Percentiles rank a stretch among this genome's conserved stretches.
Conservation (phyloP, 1,284 basidiomycete genomes). For the Vanrija humicola region DNA sequence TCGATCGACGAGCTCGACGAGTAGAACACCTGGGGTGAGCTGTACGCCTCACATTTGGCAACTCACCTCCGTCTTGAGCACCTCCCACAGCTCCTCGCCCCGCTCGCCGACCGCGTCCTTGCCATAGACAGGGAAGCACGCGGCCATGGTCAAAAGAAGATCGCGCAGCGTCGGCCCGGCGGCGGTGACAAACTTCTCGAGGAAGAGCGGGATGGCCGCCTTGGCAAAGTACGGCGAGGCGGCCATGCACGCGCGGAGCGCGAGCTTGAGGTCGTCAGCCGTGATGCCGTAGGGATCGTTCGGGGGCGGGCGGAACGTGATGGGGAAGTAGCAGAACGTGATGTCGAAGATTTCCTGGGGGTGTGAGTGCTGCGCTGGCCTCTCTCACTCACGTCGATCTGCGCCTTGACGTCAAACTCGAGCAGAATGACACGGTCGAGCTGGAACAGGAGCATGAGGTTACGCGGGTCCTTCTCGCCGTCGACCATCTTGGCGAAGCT, state of each 20-base stretch:
- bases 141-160: constrained; percentile 67
- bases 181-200: constrained; percentile 86
- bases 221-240: constrained; percentile 79
- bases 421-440: constrained; percentile 78
- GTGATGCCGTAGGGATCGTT: constrained; percentile 93
- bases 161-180: constrained; percentile 78
- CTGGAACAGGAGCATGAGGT: constrained; percentile 83
- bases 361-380: not conserved
- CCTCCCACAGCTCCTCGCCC: constrained; percentile 76
- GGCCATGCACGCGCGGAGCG: constrained; percentile 65
- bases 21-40: constrained; percentile 70
- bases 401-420: constrained; percentile 73
- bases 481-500: constrained; percentile 78
- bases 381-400: constrained; percentile 63
- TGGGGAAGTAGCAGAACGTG: constrained; percentile 98
- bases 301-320: constrained; percentile 90
- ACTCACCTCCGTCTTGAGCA: constrained; percentile 80
- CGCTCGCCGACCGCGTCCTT: constrained; percentile 58
- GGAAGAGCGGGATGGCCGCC: constrained; percentile 78
- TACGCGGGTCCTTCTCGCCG: constrained; percentile 96
- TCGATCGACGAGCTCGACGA: constrained; percentile 74
- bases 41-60: no score
- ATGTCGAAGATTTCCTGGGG: constrained; percentile 84
- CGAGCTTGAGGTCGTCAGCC: constrained; percentile 74
- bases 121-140: constrained; percentile 80